Evolutionary conservation across 2,329 filamentous ascomycete species (phyloP), one percentile per base, ranked within the genome.

Genomic region (Pyricularia grisea): DNA sequence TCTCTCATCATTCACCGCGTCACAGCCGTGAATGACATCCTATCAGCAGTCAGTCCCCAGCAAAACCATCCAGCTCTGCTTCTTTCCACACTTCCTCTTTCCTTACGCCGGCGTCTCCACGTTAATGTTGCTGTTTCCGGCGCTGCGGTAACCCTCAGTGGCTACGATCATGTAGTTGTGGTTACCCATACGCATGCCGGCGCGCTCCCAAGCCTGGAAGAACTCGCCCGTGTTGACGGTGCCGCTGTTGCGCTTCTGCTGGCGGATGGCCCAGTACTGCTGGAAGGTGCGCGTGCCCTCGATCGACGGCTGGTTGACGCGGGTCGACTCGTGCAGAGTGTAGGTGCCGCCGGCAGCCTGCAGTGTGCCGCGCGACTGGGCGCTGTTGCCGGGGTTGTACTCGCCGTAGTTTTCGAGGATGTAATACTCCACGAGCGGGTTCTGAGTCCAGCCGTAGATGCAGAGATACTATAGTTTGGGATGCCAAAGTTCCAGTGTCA

Each of bases 181-280:
- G 60, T 73, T 76, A 4, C 82, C 82, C 27, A 84, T 71, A 65
- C 77, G 78, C 75, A 83, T 73, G 28, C 82, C 82, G 42, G 74
- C 71, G 69, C 76, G 75, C 33, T 74, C 74, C 83, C 83, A 85
- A 4, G 82, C 82, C 71, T 81, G 77, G 72, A 85, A 83, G 74
- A 85, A 83, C 70, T 81, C 82, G 61, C 73, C 74, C 1, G 78
- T 78, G 17, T 79, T 83, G 70, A 86, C 79, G 14, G 79, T 82
- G 4, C 84, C 84, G 68, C 81, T 79, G 66, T 80, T 78, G 66
- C 83, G 80, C 80, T 86, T 84, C 70, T 73, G 74, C 71, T 78
- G 77, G 72, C 85, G 81, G 20, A 87, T 80, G 27, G 79, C 82
- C 81, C 81, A 84, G 77, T 79, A 84, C 77, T 85, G 83, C 71